Evolutionary conservation across 805 yeast species (phyloP), one percentile per base, ranked within the genome.

Genomic region (Saturnispora hagleri): DNA sequence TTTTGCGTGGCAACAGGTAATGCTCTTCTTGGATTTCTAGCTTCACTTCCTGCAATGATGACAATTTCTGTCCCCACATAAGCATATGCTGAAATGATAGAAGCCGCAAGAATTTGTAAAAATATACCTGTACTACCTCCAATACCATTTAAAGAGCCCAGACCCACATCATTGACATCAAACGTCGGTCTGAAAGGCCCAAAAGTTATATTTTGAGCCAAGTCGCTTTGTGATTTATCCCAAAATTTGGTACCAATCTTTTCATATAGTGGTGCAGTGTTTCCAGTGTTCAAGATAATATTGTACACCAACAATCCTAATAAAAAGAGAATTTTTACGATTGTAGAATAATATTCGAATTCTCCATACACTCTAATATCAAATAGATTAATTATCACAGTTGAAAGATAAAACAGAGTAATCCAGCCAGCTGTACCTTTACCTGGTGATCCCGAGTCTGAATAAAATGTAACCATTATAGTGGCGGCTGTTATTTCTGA

Each of bases 31-130:
- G 96, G 95, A 57, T 85, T 82, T 54, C 82, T 73, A n/a, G 90
- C 86, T 64, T 87, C 96, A 64, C 90, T 86, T 6, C 91, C 89
- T 2, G 93, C 91, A 51, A 86, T 79, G 56, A 86, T 81, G 12
- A 88, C 90, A 63, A 84, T 81, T 58, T 87, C 95, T 1, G 89
- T 84, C 0, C 95, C 95, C 47, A 85, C 80, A 60, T 82, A 87
- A 0, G 95, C 85, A 64, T 83, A 87, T 0, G 88, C 73, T 0
- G 89, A 81, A 20, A 82, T 79, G 46, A 81, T 67, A 8, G 82
- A 68, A 1, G 89, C 87, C 1, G 81, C 76, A 35, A 83, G 51
- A 8, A 85, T 64, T 6, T 86, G 79, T 45, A 83, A 67, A 48
- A 86, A 73, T 43, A 86, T 63, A 0, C 91, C 93, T 46, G 65